These are phyloP conservation scores for Elsinoe necatrix DNA, from an alignment of 2,329 filamentous ascomycete genomes.

Conservation along the genomic window DNA sequence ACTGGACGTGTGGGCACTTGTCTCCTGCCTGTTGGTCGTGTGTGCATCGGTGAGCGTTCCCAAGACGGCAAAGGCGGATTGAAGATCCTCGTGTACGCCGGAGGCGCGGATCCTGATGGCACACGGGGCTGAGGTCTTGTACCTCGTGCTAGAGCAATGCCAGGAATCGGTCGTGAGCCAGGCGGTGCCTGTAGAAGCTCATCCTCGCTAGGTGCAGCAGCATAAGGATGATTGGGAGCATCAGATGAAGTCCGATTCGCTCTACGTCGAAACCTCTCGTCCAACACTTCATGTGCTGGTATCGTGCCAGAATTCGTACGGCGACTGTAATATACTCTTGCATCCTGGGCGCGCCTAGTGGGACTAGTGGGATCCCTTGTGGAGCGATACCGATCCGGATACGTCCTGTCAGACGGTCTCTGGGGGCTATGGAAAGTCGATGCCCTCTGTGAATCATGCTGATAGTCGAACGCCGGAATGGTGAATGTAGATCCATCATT, in stretches of 20 bases:
- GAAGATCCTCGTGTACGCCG: slow-evolving; percentile 17
- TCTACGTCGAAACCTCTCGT: slow-evolving; percentile 4
- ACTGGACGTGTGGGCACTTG: slow-evolving; percentile 25
- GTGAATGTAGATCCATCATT: slow-evolving; percentile 8
- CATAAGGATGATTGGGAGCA: neutral
- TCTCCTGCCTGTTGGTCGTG: slow-evolving; percentile 9
- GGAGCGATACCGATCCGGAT: slow-evolving; percentile 11
- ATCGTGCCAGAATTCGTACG: neutral
- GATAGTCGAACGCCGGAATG: slow-evolving; percentile 9
- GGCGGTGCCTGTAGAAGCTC: neutral
- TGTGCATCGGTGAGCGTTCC: neutral
- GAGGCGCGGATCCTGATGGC: slow-evolving; percentile 15
- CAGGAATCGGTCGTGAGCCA: neutral
- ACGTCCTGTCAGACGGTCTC: slow-evolving; percentile 3
- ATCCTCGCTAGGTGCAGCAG: neutral
- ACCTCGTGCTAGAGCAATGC: neutral
- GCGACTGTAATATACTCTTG: slow-evolving; percentile 10
- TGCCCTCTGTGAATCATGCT: neutral
- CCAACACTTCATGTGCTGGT: slow-evolving; percentile 5
- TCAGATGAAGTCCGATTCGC: slow-evolving; percentile 7
- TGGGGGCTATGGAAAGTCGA: slow-evolving; percentile 12
- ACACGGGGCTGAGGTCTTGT: neutral
- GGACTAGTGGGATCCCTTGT: slow-evolving; percentile 6
- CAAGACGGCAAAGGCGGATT: neutral
- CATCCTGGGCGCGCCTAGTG: neutral